Evolutionary conservation across 2,329 filamentous ascomycete species (phyloP).

Genomic region (Arthrinium phaeospermum): DNA sequence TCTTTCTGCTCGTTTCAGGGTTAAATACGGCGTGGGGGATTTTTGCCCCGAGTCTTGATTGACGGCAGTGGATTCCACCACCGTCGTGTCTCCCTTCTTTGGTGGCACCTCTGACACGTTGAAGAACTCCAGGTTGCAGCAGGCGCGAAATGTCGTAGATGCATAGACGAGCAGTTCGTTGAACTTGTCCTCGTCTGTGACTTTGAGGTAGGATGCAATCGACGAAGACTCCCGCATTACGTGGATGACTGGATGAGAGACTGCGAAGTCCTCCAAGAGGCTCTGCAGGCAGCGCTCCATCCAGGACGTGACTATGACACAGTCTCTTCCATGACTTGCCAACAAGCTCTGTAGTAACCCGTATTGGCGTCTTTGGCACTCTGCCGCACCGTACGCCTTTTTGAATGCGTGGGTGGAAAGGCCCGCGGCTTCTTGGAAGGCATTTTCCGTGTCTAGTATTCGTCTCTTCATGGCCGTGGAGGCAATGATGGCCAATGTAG

Average conservation of each 20-base stretch:
- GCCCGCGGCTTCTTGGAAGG: slow-evolving; percentile 69
- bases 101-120: slow-evolving; percentile 67
- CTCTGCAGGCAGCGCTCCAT: slow-evolving; percentile 68
- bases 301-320: slow-evolving; percentile 75
- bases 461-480: slow-evolving; percentile 72
- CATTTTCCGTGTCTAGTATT: slow-evolving; percentile 71
- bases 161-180: slow-evolving; percentile 63
- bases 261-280: slow-evolving; percentile 65
- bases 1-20: slow-evolving; percentile 70
- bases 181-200: slow-evolving; percentile 61
- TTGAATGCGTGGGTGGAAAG: slow-evolving; percentile 68
- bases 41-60: slow-evolving; percentile 42
- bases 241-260: slow-evolving; percentile 73
- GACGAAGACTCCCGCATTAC: slow-evolving; percentile 69
- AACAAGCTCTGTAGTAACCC: slow-evolving; percentile 67
- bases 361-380: slow-evolving; percentile 69
- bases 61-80: slow-evolving; percentile 31
- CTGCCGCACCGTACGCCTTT: slow-evolving; percentile 63
- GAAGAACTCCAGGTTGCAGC: slow-evolving; percentile 78
- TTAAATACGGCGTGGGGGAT: slow-evolving; percentile 64
- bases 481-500: slow-evolving; percentile 76
- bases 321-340: slow-evolving; percentile 61
- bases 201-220: slow-evolving; percentile 66
- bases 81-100: slow-evolving; percentile 30
- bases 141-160: slow-evolving; percentile 64